Base-by-base conservation (phyloP, 805 yeast species). In the Ogataea degrootiae region DNA sequence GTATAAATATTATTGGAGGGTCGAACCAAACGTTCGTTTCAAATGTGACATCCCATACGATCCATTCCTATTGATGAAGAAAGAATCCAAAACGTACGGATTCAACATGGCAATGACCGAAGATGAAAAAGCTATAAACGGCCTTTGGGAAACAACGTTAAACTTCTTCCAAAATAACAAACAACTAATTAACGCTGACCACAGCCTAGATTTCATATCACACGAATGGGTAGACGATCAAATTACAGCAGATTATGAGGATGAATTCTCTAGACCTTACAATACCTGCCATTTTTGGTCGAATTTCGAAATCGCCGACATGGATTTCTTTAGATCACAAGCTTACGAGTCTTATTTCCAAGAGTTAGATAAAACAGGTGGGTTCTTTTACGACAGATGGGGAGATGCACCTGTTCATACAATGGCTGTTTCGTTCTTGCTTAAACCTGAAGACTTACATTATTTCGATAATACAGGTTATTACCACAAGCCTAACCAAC, bases 381-480 rank as follows among this genome's bases (percentile, higher is more conserved):
- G 85, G 40, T 83, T 83, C 65, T 83, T 81, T 65, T 83, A 83
- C 65, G 87, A 83, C 63, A 71, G 89, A 63, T 83, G 89, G 89
- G 89, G 89, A 23, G 89, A 83, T 64, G 89, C 89, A 0, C 88
- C 88, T 3, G 75, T 83, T 40, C 89, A 83, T 63, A 75, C 87
- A 3, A 69, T 83, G 49, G 89, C 83, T 4, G 84, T 76, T 3
- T 70, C 83, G 0, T 69, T 78, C 49, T 71, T 83, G 61, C 58
- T 80, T 48, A 38, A 47, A 9, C 73, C 68, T 49, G 72, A 72
- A 26, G 69, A 78, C 53, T 65, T 83, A 29, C 85, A 82, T 53
- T 74, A 75, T 64, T 83, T 83, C 59, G 80, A 73, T 36, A 80
- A 80, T 55, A 76, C 79, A 19, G 83, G 83, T 4, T 79, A 79